Percentiles rank a stretch among this genome's conserved stretches.
Evolutionary conservation across 1,139 yeast genomes (phyloP).

Genomic region (Kodamaea sp.): DNA sequence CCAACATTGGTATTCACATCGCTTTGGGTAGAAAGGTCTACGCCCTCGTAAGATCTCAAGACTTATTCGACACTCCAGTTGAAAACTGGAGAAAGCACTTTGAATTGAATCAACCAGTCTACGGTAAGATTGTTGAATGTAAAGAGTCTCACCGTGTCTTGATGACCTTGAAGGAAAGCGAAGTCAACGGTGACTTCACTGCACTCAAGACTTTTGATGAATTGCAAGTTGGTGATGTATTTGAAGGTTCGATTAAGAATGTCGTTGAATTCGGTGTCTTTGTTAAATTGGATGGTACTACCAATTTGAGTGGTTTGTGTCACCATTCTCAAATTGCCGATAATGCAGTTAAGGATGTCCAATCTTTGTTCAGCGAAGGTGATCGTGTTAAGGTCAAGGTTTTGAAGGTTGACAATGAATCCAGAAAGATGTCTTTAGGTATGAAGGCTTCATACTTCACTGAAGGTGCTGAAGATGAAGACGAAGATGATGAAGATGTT

Average conservation of each 20-base stretch:
- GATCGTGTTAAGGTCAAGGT: conserved; percentile 86
- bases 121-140: conserved; percentile 67
- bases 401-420: conserved; percentile 56
- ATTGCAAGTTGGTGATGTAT: conserved; percentile 62
- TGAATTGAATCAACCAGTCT: conserved; percentile 67
- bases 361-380: conserved; percentile 74
- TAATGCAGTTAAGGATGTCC: conserved; percentile 45
- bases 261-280: conserved; percentile 91
- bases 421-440: conserved; percentile 79
- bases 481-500: conserved; percentile 25
- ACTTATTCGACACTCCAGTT: conserved; percentile 75
- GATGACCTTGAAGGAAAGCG: conserved; percentile 79
- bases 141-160: conserved; percentile 63
- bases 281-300: conserved; percentile 71
- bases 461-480: conserved; percentile 30
- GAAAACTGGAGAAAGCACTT: conserved; percentile 85
- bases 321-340: conserved; percentile 87
- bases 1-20: conserved; percentile 77
- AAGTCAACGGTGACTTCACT: conserved; percentile 65
- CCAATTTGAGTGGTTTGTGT: conserved; percentile 78
- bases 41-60: conserved; percentile 79
- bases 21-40: conserved; percentile 67
- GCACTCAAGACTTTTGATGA: conserved; percentile 60
- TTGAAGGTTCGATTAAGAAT: conserved; percentile 75
- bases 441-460: conserved; percentile 91